Evolutionary conservation across 805 yeast species (phyloP), one percentile per base, ranked within the genome.

Genomic region (Blastobotrys chiropterorum): DNA sequence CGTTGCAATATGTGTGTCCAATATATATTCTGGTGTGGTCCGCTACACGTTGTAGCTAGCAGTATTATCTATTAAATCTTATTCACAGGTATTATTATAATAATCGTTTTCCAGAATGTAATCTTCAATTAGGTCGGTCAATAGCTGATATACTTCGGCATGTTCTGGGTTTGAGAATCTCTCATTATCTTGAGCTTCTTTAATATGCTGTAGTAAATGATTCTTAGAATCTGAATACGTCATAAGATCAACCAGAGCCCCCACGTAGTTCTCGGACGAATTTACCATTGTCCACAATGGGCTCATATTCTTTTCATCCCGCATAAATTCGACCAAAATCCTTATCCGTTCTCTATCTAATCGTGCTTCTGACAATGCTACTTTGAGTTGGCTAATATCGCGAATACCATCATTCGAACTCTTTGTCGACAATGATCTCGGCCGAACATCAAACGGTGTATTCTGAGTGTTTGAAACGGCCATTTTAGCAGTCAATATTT

Each of bases 401-500:
- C 22, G 8, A 5, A 13, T 17, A 5, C 11, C 44, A 5, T 42
- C 44, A 5, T 5, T 17, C 14, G 16, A 16, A 17, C 20, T 20
- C n/a, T 42, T 7, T 6, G 42, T 6, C 13, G 17, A n/a, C 5
- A n/a, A 38, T 38, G 42, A 14, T 11, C 22, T 34, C 16, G 52
- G 17, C 14, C 52, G 39, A 13, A 49, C 44, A 16, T 49, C 52
- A 38, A 49, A 49, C 20, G 48, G 20, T 13, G 47, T 19, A 11
- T n/a, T 19, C 13, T 3, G 7, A 2, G 16, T 13, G 8, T 31
- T n/a, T 3, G 26, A 11, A 6, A 31, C 26, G 1, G 22, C 38
- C 4, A 19, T 7, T 11, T 15, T 31, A 3, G 13, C 43, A 7
- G 15, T 19, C 16, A n/a, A 22, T 3, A 46, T 26, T 30, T 56